Evolutionary conservation across 306 rosid species (phyloP).

Genomic region (Lotus japonicus): DNA sequence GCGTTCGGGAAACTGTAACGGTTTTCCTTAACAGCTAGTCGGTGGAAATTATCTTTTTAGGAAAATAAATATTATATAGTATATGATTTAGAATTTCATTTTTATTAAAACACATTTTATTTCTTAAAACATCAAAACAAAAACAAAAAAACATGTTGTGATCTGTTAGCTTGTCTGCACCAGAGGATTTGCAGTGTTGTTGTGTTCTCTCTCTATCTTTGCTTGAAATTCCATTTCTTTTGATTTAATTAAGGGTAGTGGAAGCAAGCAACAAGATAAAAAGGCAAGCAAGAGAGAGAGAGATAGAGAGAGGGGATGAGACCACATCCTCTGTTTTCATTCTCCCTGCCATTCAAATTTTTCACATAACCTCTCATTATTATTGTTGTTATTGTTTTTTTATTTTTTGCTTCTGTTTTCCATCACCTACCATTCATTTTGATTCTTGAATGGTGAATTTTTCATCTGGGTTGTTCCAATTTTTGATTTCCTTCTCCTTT

Average conservation of each 20-base stretch:
- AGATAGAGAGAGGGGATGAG: slow-evolving; percentile 38
- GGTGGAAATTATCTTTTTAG: not conserved
- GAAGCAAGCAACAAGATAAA: slow-evolving; percentile 36
- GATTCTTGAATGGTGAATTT: slow-evolving; percentile 39
- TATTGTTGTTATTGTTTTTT: not conserved
- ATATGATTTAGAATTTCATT: not conserved
- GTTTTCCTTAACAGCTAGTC: too few relatives aligned
- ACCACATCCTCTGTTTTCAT: slow-evolving; percentile 72
- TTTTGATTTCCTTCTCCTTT: not conserved
- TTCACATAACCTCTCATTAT: slow-evolving; percentile 41
- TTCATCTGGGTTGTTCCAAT: not conserved
- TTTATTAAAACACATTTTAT: too few relatives aligned
- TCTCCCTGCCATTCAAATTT: slow-evolving; percentile 34
- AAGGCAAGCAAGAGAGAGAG: slow-evolving; percentile 26
- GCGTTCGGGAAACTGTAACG: too few relatives aligned
- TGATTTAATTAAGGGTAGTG: slow-evolving; percentile 58
- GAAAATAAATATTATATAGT: too few relatives aligned
- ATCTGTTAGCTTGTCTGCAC: slow-evolving; percentile 60
- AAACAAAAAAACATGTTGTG: slow-evolving; percentile 38
- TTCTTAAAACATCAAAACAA: not conserved
- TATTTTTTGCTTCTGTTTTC: slow-evolving; percentile 25
- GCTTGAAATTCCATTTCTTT: slow-evolving; percentile 58
- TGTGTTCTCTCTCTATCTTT: slow-evolving; percentile 16
- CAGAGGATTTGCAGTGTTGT: slow-evolving; percentile 57
- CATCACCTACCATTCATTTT: slow-evolving; percentile 47